phyloP scores from a whole-genome alignment of 78 protist species.

The Pigoraptor vietnamica region DNA sequence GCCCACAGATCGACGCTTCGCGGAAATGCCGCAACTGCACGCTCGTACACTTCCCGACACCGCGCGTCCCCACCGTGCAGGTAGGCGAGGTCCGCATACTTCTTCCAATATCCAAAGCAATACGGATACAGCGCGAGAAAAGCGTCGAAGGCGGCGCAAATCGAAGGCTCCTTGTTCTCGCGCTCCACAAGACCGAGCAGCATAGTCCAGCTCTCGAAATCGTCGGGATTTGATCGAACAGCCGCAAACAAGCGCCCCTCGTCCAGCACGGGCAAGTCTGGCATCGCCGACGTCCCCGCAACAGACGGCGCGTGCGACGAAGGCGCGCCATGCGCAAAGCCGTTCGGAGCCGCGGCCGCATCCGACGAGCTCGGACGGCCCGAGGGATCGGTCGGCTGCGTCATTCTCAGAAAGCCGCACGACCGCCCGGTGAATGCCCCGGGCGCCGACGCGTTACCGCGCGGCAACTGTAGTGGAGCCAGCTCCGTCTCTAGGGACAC shows the following conservation, averaged over 20 bases:
- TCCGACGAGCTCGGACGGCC: too few species aligned
- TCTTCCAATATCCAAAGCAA: conserved; percentile 15
- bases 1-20: conserved; percentile 13
- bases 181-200: neutral
- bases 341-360: too few species aligned
- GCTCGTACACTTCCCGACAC: neutral
- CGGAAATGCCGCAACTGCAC: conserved; percentile 7
- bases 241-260: neutral
- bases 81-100: conserved; percentile 5
- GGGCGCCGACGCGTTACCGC: too few species aligned
- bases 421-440: too few species aligned
- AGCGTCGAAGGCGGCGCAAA: neutral
- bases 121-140: neutral
- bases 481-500: too few species aligned
- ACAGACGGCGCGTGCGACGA: too few species aligned
- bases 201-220: neutral
- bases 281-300: neutral
- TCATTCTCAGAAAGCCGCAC: too few species aligned
- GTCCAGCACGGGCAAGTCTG: neutral
- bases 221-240: neutral
- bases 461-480: too few species aligned
- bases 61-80: neutral
- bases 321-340: too few species aligned
- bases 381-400: too few species aligned
- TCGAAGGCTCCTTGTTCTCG: neutral